phyloP scores from a whole-genome alignment of 164 flowering plant species.

The Echeveria elegans region DNA sequence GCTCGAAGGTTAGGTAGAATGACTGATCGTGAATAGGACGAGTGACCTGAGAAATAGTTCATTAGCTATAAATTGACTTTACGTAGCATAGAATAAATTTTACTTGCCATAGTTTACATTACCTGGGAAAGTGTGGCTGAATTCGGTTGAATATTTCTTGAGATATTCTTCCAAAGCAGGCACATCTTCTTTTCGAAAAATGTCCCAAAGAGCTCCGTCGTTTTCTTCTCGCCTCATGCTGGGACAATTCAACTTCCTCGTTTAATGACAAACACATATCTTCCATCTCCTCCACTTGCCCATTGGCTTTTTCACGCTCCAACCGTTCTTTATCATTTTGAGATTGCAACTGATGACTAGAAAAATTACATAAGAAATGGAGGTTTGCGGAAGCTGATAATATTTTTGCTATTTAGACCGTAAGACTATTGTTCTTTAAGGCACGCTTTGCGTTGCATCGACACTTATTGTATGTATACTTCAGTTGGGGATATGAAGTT shows the following conservation, averaged over 20 bases:
- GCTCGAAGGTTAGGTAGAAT: constrained; percentile 58
- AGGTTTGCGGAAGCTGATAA: too few relatives aligned
- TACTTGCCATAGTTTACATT: background rate
- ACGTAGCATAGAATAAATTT: too few relatives aligned
- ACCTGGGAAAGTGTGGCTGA: constrained; percentile 48
- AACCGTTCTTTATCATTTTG: constrained; percentile 51
- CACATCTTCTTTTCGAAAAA: constrained; percentile 59
- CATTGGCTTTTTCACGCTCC: background rate
- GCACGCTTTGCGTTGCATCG: too few relatives aligned
- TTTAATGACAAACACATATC: background rate
- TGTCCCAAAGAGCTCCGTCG: constrained; percentile 70
- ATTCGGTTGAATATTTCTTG: constrained; percentile 38
- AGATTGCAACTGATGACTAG: too few relatives aligned
- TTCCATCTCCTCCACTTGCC: too few relatives aligned
- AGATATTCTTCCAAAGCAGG: constrained; percentile 52
- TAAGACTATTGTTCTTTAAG: too few relatives aligned
- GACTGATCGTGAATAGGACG: constrained; percentile 88
- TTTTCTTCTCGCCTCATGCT: background rate
- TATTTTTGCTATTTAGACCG: too few relatives aligned
- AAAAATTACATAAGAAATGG: too few relatives aligned
- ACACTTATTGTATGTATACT: too few relatives aligned
- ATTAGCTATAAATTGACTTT: background rate
- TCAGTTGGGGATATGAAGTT: too few relatives aligned
- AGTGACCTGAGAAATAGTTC: constrained; percentile 33
- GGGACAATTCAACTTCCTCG: constrained; percentile 2